Evolutionary conservation across 805 yeast species (phyloP).

Genomic region (Candida sanyiensis): DNA sequence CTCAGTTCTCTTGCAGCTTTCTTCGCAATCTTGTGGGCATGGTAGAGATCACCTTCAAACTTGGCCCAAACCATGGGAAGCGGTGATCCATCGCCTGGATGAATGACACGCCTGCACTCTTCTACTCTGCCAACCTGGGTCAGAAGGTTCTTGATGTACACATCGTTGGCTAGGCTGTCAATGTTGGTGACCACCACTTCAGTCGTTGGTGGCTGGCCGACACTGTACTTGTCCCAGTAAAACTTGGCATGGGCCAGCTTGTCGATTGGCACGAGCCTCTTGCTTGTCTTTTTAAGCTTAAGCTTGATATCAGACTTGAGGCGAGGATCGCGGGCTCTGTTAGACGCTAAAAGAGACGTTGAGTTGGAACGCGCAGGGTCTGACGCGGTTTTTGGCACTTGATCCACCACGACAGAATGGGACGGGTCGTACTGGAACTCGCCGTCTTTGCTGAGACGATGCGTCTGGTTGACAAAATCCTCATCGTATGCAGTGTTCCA

Average conservation of each 20-base stretch:
- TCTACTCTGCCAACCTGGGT: slow-evolving; percentile 58
- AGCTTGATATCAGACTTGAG: slow-evolving; percentile 3
- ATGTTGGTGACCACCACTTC: slow-evolving; percentile 68
- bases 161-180: slow-evolving; percentile 46
- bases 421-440: slow-evolving; percentile 4
- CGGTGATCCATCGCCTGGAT: slow-evolving; percentile 74
- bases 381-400: slow-evolving; percentile 39
- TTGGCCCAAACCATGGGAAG: slow-evolving; percentile 62
- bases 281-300: slow-evolving; percentile 36
- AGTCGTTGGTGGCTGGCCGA: slow-evolving; percentile 68
- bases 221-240: slow-evolving; percentile 58
- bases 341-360: background rate
- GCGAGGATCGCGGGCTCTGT: slow-evolving; percentile 38
- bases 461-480: slow-evolving; percentile 6
- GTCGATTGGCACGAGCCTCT: slow-evolving; percentile 32
- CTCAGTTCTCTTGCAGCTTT: slow-evolving; percentile 38
- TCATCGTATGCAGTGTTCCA: slow-evolving; percentile 1
- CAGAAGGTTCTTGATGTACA: slow-evolving; percentile 45
- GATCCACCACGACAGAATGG: slow-evolving; percentile 10
- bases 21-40: slow-evolving; percentile 43
- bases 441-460: slow-evolving; percentile 9
- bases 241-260: slow-evolving; percentile 34
- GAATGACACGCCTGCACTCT: slow-evolving; percentile 53
- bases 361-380: no score
- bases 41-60: slow-evolving; percentile 48